phyloP scores from a whole-genome alignment of 495 filamentous ascomycete genomes.

The Penicillium subrubescens region DNA sequence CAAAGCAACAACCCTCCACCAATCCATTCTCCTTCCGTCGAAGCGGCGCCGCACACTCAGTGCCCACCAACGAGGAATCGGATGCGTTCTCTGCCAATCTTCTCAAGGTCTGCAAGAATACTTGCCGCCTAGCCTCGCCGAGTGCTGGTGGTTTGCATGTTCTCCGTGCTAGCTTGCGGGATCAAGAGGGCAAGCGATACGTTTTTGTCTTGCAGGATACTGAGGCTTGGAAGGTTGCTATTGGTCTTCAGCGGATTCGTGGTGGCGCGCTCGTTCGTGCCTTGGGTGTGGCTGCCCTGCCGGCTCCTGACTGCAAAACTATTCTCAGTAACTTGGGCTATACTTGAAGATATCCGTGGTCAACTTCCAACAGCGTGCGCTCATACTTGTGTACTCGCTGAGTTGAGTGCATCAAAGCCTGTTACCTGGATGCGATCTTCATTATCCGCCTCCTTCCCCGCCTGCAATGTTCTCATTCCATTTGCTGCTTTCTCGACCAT shows the following conservation, averaged over 20 bases:
- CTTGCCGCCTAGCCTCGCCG: conserved; percentile 53
- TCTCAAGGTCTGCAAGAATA: conserved; percentile 62
- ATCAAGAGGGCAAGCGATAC: conserved; percentile 80
- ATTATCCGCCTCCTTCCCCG: not conserved
- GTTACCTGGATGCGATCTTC: not conserved
- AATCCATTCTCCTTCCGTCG: conserved; percentile 41
- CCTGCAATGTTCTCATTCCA: not conserved
- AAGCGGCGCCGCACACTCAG: conserved; percentile 40
- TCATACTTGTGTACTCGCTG: not conserved
- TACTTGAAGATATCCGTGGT: conserved; percentile 30
- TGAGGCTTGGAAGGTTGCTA: conserved; percentile 91
- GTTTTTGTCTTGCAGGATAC: conserved; percentile 80
- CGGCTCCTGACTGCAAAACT: conserved; percentile 58
- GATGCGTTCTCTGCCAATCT: conserved; percentile 60
- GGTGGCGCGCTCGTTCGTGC: conserved; percentile 69
- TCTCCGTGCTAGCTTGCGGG: conserved; percentile 77
- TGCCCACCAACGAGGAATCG: conserved; percentile 63
- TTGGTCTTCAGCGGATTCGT: conserved; percentile 74
- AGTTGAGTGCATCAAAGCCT: not conserved
- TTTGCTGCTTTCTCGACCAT: conserved; percentile 6
- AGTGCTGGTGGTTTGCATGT: conserved; percentile 65
- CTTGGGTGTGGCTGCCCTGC: conserved; percentile 64
- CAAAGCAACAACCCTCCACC: conserved; percentile 26
- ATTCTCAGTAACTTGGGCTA: conserved; percentile 66
- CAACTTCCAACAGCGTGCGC: not conserved